Evolutionary conservation across 106 monocot genomes (phyloP), one percentile per base, ranked within the genome.

Genomic region (Chionographis japonica): DNA sequence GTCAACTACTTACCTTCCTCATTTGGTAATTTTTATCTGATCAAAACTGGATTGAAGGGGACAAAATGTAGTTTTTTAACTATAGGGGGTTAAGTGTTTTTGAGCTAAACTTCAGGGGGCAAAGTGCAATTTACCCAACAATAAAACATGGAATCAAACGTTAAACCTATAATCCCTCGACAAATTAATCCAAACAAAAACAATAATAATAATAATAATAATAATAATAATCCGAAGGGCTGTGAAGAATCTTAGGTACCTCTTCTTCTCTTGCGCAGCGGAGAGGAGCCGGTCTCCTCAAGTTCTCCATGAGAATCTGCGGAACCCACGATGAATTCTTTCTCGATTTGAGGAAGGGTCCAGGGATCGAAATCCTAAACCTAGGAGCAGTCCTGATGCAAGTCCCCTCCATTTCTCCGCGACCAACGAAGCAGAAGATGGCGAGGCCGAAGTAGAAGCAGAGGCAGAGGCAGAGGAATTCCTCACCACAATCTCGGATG

Each of bases 391-490:
- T 37, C n/a, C 69, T 59, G 6, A 59, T 63, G 7, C 64, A 19
- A 13, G 58, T 36, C 18, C 74, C 62, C 40, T 80, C 80, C 80
- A 80, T 80, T 64, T 3, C 37, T 16, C 57, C 50, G 36, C 46
- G 18, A 40, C 75, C 13, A 59, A 75, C 75, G 27, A 27, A 27
- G 27, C 27, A 27, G 27, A 27, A 27, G 27, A 27, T 27, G 27
- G 27, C 27, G 27, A 27, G 27, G 27, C 27, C 27, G 27, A 27
- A 27, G 27, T 27, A 27, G 27, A 27, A 27, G 27, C 27, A 27
- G 27, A 27, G 27, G 27, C 27, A 27, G 27, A 27, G 27, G 27
- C 27, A 27, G 27, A 27, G 27, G 27, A 0, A 27, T 1, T 27
- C 27, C 27, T 27, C 27, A 27, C 27, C 27, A 0, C 27, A 27